A percentile compares a stretch with the other conserved stretches of the same genome.
phyloP scores from a whole-genome alignment of 495 filamentous ascomycete genomes.

The Hapsidospora chrysogenum region DNA sequence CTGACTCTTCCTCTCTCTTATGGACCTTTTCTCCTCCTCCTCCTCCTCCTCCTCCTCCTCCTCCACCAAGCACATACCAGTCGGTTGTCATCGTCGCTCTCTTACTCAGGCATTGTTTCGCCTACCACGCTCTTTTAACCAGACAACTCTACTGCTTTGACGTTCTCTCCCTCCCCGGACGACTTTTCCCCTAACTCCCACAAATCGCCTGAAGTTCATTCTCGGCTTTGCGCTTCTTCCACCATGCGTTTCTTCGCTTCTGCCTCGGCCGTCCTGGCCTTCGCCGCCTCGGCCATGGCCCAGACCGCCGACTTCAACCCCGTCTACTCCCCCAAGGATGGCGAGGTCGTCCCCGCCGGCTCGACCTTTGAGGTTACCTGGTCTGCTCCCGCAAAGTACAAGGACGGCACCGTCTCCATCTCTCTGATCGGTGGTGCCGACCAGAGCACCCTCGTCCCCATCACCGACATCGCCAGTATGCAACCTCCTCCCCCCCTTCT shows the following conservation, averaged over 20 bases:
- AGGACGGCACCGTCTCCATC: constrained; percentile 17
- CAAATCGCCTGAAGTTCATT: neutral
- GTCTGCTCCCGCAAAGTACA: constrained; percentile 10
- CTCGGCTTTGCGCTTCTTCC: too few relatives aligned
- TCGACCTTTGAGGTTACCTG: constrained; percentile 17
- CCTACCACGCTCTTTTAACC: constrained; percentile 1
- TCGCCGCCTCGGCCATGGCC: constrained; percentile 22
- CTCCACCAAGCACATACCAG: neutral
- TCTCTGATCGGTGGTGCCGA: constrained; percentile 18
- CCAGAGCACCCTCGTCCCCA: constrained; percentile 10
- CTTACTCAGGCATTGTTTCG: neutral
- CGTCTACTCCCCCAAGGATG: constrained; percentile 16
- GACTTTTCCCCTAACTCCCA: neutral
- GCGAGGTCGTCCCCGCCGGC: constrained; percentile 21
- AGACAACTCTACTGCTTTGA: neutral
- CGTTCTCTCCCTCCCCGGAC: neutral
- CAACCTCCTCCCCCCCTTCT: constrained; percentile 5
- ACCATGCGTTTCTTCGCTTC: constrained; percentile 26
- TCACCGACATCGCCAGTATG: constrained; percentile 23
- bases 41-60: neutral
- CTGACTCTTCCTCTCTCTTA: too few relatives aligned
- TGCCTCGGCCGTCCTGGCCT: constrained; percentile 23
- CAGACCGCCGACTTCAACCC: constrained; percentile 24
- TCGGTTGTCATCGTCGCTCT: neutral
- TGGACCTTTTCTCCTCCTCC: too few relatives aligned